phyloP scores from a whole-genome alignment of 768 basidiomycete species.

The Postia placenta region DNA sequence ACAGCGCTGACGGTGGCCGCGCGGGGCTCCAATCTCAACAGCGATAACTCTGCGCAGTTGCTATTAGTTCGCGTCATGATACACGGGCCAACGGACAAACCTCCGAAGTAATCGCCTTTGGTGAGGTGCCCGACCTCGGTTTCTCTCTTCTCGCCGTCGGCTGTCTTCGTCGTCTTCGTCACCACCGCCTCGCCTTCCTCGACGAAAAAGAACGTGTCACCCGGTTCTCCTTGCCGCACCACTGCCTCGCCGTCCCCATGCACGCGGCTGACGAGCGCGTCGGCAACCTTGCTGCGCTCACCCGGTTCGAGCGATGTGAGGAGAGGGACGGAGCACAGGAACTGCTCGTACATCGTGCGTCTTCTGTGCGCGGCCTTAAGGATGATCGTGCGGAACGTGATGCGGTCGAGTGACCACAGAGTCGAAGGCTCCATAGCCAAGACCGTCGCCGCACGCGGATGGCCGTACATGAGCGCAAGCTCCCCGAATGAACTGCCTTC shows the following conservation, averaged over 20 bases:
- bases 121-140: slow-evolving; percentile 68
- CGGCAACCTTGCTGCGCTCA: slow-evolving; percentile 95
- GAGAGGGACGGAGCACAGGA: slow-evolving; percentile 86
- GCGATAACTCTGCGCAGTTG: slow-evolving; percentile 67
- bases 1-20: slow-evolving; percentile 95
- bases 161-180: slow-evolving; percentile 62
- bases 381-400: slow-evolving; percentile 97
- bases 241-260: slow-evolving; percentile 84
- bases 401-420: slow-evolving; percentile 94
- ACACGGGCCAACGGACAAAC: slow-evolving; percentile 31
- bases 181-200: slow-evolving; percentile 91
- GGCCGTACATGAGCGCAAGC: slow-evolving; percentile 96
- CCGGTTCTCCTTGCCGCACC: slow-evolving; percentile 89
- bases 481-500: slow-evolving; percentile 92
- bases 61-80: slow-evolving; percentile 6
- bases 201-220: slow-evolving; percentile 96
- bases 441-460: slow-evolving; percentile 92
- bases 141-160: slow-evolving; percentile 53
- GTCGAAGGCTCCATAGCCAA: slow-evolving; percentile 77
- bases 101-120: slow-evolving; percentile 98
- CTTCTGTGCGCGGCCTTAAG: slow-evolving; percentile 87
- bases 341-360: slow-evolving; percentile 94
- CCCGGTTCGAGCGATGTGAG: slow-evolving; percentile 80
- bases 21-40: slow-evolving; percentile 83
- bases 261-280: slow-evolving; percentile 81